Base-by-base conservation (phyloP, 2,329 filamentous ascomycete species). In the Talaromyces amestolkiae region DNA sequence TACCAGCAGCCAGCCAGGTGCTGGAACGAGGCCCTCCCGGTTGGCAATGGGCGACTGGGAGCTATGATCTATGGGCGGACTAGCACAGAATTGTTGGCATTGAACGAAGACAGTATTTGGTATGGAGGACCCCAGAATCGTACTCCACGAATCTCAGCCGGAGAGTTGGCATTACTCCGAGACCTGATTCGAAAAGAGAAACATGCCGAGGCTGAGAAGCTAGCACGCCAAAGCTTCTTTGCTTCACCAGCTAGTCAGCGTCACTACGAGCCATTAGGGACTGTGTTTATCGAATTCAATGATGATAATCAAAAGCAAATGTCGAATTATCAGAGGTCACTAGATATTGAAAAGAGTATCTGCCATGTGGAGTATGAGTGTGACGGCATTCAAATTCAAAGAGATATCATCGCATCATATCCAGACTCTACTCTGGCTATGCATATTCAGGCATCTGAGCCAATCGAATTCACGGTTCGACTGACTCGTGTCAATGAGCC, bases 21-120 rank as follows among this genome's bases (percentile, higher is more conserved):
- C 65, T 81, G 78, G 77, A 72, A 77, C 60, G 73, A 79, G 65
- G 78, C 80, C 31, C 72, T 84, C 1, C 82, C 82, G 1, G 74
- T 85, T 58, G 82, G 83, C 10, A 84, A 84, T 69, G 82, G 83
- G 24, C 77, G 82, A 58, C 71, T 81, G 1, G 79, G 79, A 5
- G 76, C 74, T 15, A 82, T 84, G 80, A 71, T 83, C 10, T 80
- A 82, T 70, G 81, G 82, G 31, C 75, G 78, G 27, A 78, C 79
- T 4, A 69, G 73, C 35, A 80, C 74, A 3, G 82, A 84, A 66
- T 71, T 79, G 15, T 70, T 84, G 3, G 77, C 79, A 54, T 71
- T 84, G 33, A 84, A 83, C 59, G 82, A 84, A 67, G 80, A 84
- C 66, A 81, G 79, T 2, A 76, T 81, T 2, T 82, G 79, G 79